These are phyloP conservation scores for Xerocomus cyaneibrunnescens DNA, from an alignment of 1,284 basidiomycete species.

Conservation along the genomic window DNA sequence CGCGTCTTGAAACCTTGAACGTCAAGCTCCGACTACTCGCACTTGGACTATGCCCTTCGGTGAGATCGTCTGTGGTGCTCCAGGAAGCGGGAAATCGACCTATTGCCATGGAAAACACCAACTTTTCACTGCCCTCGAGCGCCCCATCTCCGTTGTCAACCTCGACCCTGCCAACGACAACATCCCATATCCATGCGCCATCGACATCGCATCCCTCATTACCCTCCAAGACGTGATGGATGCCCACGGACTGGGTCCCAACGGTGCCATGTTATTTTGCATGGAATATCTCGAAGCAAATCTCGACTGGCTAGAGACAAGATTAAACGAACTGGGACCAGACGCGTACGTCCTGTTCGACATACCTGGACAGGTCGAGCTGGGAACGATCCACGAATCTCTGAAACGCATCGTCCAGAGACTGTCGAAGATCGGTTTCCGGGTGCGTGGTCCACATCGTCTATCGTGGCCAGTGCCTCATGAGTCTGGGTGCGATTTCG, in stretches of 20 bases:
- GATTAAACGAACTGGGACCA: constrained; percentile 64
- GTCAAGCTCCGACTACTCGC: background rate
- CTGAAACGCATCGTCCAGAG: constrained; percentile 72
- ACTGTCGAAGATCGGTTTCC: constrained; percentile 75
- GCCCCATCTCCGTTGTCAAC: constrained; percentile 90
- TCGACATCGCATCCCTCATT: constrained; percentile 87
- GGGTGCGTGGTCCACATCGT: constrained; percentile 59
- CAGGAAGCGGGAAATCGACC: constrained; percentile 92
- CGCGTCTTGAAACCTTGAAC: too few species aligned
- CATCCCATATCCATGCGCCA: constrained; percentile 88
- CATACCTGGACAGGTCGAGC: constrained; percentile 95
- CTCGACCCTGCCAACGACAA: constrained; percentile 93
- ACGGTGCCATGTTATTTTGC: constrained; percentile 96
- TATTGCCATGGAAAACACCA: constrained; percentile 94
- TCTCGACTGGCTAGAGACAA: constrained; percentile 89
- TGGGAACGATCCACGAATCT: constrained; percentile 94
- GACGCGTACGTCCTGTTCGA: constrained; percentile 93
- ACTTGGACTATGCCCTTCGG: constrained; percentile 68
- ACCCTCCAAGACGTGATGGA: constrained; percentile 89
- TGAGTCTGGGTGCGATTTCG: constrained; percentile 24
- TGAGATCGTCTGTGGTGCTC: constrained; percentile 88
- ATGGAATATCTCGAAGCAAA: constrained; percentile 98
- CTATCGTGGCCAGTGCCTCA: constrained; percentile 7
- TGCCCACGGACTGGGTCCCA: constrained; percentile 86
- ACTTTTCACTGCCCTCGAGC: constrained; percentile 82